These are phyloP conservation scores for Amorphotheca resinae DNA, from an alignment of 495 filamentous ascomycete species.

Conservation along the genomic window DNA sequence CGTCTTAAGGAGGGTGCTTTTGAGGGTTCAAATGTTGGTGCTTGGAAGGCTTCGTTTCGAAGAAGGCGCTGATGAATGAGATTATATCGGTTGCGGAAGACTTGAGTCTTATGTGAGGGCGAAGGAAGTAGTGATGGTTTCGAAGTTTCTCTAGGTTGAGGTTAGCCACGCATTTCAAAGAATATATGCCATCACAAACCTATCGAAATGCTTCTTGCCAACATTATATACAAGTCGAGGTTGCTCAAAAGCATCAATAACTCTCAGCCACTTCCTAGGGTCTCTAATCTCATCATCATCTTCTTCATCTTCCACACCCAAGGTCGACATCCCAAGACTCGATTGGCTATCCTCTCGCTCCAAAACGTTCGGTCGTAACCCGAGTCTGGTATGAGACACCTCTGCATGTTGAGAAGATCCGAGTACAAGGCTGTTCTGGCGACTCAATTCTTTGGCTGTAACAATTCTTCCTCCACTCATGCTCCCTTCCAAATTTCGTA, in stretches of 20 bases:
- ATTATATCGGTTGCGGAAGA: slow-evolving; percentile 84
- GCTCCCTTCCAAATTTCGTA: slow-evolving; percentile 68
- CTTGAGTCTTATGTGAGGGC: slow-evolving; percentile 64
- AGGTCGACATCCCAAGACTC: slow-evolving; percentile 48
- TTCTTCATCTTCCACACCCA: slow-evolving; percentile 47
- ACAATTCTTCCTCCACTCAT: slow-evolving; percentile 70
- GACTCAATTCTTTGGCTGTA: slow-evolving; percentile 32
- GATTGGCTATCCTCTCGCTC: slow-evolving; percentile 44
- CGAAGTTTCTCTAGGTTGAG: slow-evolving; percentile 33
- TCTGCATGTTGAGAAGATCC: slow-evolving; percentile 14
- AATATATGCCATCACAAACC: slow-evolving; percentile 25
- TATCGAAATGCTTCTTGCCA: slow-evolving; percentile 84
- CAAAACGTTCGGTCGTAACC: slow-evolving; percentile 29
- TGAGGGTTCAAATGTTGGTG: slow-evolving; percentile 47
- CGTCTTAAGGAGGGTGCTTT: slow-evolving; percentile 34
- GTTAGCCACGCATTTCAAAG: slow-evolving; percentile 5
- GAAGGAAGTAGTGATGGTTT: slow-evolving; percentile 69
- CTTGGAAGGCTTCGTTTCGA: slow-evolving; percentile 86
- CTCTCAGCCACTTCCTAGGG: slow-evolving; percentile 63
- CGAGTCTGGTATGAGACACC: slow-evolving; percentile 21
- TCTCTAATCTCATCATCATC: slow-evolving; percentile 48
- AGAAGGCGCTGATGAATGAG: slow-evolving; percentile 82
- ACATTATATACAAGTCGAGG: slow-evolving; percentile 77
- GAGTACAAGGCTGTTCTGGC: slow-evolving; percentile 46
- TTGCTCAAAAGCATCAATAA: slow-evolving; percentile 71